A percentile compares a stretch with the other conserved stretches of the same genome.
phyloP scores from a whole-genome alignment of 345 rosid species.

The Stellera chamaejasme region DNA sequence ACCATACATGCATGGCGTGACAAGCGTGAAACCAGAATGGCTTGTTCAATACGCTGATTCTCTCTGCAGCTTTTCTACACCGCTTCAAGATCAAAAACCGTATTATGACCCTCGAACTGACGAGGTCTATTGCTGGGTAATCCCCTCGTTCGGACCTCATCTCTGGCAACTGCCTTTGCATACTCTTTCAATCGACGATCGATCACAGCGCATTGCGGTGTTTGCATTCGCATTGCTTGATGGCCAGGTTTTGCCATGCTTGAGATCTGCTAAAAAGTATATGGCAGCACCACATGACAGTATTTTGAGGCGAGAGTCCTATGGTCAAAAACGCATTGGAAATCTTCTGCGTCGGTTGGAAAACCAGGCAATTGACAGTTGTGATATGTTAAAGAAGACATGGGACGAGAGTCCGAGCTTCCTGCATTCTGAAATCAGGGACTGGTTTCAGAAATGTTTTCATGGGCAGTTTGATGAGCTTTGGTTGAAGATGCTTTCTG shows the following conservation, averaged over 20 bases:
- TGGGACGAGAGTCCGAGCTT: conserved; percentile 45
- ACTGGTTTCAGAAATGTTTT: conserved; percentile 68
- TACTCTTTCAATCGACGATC: conserved; percentile 23
- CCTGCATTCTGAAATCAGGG: conserved; percentile 42
- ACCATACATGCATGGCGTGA: conserved; percentile 85
- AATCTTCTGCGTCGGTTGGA: conserved; percentile 45
- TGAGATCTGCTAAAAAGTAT: conserved; percentile 28
- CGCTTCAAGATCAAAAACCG: conserved; percentile 52
- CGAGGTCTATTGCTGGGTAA: conserved; percentile 44
- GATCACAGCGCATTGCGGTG: conserved; percentile 30
- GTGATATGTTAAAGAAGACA: conserved; percentile 33
- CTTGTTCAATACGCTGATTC: conserved; percentile 54
- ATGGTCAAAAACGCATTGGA: conserved; percentile 58
- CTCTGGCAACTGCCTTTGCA: conserved; percentile 69
- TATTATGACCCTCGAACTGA: conserved; percentile 50
- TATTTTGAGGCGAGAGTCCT: conserved; percentile 48
- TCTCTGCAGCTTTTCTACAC: conserved; percentile 48
- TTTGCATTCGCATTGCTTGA: conserved; percentile 73
- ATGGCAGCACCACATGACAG: conserved; percentile 55
- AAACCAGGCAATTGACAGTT: conserved; percentile 33
- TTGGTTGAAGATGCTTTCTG: conserved; percentile 54
- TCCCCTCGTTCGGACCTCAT: conserved; percentile 59
- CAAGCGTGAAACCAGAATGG: conserved; percentile 72
- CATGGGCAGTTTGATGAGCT: conserved; percentile 34
- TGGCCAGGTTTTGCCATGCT: conserved; percentile 72